These are phyloP conservation scores for Clavispora carvajalis DNA, from an alignment of 805 yeast species.

Conservation along the genomic window DNA sequence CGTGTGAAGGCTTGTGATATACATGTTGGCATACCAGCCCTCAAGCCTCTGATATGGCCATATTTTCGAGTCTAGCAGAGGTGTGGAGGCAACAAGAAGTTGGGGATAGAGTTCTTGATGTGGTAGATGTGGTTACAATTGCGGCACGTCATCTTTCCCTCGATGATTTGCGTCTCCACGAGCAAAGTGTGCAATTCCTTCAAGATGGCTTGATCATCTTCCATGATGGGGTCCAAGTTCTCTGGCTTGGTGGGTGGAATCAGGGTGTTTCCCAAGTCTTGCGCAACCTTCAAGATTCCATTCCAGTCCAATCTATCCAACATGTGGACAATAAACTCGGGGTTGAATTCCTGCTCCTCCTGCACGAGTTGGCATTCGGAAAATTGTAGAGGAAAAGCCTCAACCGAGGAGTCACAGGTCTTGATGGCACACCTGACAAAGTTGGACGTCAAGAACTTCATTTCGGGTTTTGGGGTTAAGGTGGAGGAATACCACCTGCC, in stretches of 20 bases:
- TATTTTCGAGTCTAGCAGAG: conserved; percentile 41
- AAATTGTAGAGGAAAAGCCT: conserved; percentile 77
- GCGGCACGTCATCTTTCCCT: conserved; percentile 85
- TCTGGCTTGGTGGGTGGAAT: conserved; percentile 50
- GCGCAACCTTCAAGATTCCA: conserved; percentile 73
- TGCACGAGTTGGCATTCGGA: conserved; percentile 64
- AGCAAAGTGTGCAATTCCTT: conserved; percentile 73
- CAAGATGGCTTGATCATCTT: conserved; percentile 50
- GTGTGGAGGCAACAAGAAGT: conserved; percentile 91
- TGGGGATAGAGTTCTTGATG: conserved; percentile 91
- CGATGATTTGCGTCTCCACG: conserved; percentile 77
- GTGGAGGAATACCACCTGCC: background rate
- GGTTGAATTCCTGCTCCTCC: conserved; percentile 76
- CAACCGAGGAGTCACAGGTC: conserved; percentile 65
- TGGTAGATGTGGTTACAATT: conserved; percentile 84
- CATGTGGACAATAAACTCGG: conserved; percentile 72
- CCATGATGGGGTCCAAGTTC: conserved; percentile 46
- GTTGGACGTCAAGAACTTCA: conserved; percentile 95
- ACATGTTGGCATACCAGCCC: background rate
- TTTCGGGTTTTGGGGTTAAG: conserved; percentile 18
- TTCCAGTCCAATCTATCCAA: conserved; percentile 84
- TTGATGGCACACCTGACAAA: conserved; percentile 92
- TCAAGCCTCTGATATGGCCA: no score
- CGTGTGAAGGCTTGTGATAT: background rate
- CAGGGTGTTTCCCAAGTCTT: conserved; percentile 44